Percentiles rank a stretch among this genome's conserved stretches.
Conservation (phyloP, 1,284 basidiomycete species). For the Malassezia restricta region DNA sequence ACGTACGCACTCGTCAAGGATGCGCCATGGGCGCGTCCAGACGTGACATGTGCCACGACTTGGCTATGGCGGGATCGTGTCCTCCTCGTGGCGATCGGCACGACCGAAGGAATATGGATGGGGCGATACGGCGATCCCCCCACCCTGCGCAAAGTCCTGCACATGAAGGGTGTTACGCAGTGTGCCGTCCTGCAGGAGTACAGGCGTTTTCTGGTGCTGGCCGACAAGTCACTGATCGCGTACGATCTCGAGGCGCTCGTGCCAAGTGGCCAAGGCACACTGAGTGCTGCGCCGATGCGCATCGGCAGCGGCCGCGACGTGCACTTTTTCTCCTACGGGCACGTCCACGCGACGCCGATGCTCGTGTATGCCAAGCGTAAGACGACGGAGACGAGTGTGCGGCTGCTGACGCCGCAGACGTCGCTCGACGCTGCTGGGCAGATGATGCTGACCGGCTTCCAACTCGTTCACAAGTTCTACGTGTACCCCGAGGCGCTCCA, state of each 20-base stretch:
- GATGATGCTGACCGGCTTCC: constrained; percentile 1
- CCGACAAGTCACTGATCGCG: constrained; percentile 59
- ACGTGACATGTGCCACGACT: constrained; percentile 83
- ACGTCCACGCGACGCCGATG: constrained; percentile 66
- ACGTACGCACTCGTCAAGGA: constrained; percentile 14
- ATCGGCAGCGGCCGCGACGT: constrained; percentile 79
- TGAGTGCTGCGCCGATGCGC: constrained; percentile 57
- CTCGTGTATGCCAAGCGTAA: constrained; percentile 93
- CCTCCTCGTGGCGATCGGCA: constrained; percentile 76
- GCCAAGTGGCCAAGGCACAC: constrained; percentile 60
- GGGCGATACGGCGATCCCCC: constrained; percentile 74
- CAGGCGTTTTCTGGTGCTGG: constrained; percentile 84
- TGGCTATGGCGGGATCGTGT: constrained; percentile 54
- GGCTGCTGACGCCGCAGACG: constrained; percentile 65
- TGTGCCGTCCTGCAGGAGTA: constrained; percentile 89
- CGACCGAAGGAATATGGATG: constrained; percentile 92
- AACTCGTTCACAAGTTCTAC: constrained; percentile 13
- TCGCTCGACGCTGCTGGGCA: not conserved
- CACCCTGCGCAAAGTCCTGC: constrained; percentile 76
- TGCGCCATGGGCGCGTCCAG: constrained; percentile 59
- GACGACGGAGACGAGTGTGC: constrained; percentile 78
- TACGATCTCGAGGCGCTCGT: constrained; percentile 93
- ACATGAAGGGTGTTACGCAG: constrained; percentile 78
- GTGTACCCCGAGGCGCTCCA: constrained; percentile 61
- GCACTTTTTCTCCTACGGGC: constrained; percentile 83